phyloP scores from a whole-genome alignment of 2,329 filamentous ascomycete species.

The Colletotrichum tanaceti region DNA sequence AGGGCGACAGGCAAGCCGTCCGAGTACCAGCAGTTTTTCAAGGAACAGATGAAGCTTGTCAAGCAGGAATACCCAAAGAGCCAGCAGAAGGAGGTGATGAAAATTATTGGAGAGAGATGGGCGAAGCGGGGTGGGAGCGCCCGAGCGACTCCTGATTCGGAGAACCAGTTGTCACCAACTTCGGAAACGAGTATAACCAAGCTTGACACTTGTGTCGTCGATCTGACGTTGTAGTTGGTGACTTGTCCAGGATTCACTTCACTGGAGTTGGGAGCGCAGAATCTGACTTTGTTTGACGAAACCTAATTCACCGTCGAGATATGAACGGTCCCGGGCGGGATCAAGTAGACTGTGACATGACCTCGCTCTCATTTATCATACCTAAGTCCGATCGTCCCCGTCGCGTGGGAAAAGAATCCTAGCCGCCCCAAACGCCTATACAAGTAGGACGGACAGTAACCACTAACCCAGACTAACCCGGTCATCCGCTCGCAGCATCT shows the following conservation, averaged over 20 bases:
- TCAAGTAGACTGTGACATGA: background rate
- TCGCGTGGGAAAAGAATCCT: background rate
- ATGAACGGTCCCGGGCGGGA: background rate
- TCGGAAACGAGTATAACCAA: conserved; percentile 17
- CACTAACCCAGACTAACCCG: background rate
- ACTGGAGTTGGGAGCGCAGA: background rate
- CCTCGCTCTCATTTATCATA: background rate
- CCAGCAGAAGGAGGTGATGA: conserved; percentile 77
- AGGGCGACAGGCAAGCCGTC: conserved; percentile 54
- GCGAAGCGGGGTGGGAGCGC: conserved; percentile 58
- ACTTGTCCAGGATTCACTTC: background rate
- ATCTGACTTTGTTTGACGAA: background rate
- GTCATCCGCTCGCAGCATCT: conserved; percentile 3
- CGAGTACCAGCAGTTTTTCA: conserved; percentile 67
- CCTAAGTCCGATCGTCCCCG: background rate
- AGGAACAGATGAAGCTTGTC: conserved; percentile 73
- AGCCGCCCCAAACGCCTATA: conserved; percentile 16
- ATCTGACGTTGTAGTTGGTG: conserved; percentile 15
- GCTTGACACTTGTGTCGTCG: conserved; percentile 14
- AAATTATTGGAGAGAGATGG: conserved; percentile 73
- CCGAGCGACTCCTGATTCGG: conserved; percentile 38
- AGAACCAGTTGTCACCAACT: background rate
- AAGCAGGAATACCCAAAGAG: conserved; percentile 66
- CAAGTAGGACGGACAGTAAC: background rate
- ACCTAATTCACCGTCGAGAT: background rate